These are phyloP conservation scores for Clarkia xantiana DNA, from an alignment of 345 rosid species.

Conservation along the genomic window DNA sequence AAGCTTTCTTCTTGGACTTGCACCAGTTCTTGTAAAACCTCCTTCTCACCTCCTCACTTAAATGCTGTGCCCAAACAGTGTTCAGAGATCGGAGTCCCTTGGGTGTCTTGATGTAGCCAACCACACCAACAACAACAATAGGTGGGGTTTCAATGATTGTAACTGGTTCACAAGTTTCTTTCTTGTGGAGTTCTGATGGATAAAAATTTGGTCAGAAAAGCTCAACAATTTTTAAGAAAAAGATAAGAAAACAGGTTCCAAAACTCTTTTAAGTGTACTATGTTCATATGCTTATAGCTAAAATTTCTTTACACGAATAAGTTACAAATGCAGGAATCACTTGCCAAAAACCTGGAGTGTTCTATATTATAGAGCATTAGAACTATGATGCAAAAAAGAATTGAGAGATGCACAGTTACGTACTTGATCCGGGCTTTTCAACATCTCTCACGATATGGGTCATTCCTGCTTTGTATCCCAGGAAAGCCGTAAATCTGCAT, in stretches of 20 bases:
- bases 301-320: too few species aligned
- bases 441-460: slow-evolving; percentile 93
- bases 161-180: slow-evolving; percentile 87
- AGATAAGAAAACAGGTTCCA: not conserved
- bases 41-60: slow-evolving; percentile 69
- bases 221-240: not conserved
- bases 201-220: not conserved
- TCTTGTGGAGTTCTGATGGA: slow-evolving; percentile 69
- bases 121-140: slow-evolving; percentile 76
- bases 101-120: slow-evolving; percentile 77
- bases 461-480: slow-evolving; percentile 96
- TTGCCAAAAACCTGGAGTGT: too few species aligned
- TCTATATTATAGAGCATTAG: not conserved
- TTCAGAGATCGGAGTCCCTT: slow-evolving; percentile 60
- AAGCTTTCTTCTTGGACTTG: slow-evolving; percentile 87
- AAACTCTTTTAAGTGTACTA: too few species aligned
- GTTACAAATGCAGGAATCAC: too few species aligned
- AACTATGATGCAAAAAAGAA: not conserved
- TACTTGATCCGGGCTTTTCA: slow-evolving; percentile 89
- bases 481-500: slow-evolving; percentile 63
- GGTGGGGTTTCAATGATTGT: slow-evolving; percentile 88
- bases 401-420: slow-evolving; percentile 1
- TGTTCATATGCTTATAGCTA: too few species aligned
- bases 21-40: slow-evolving; percentile 88
- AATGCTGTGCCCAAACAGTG: slow-evolving; percentile 90